Base-by-base conservation (phyloP, 495 filamentous ascomycete genomes). In the Neurospora sp. region DNA sequence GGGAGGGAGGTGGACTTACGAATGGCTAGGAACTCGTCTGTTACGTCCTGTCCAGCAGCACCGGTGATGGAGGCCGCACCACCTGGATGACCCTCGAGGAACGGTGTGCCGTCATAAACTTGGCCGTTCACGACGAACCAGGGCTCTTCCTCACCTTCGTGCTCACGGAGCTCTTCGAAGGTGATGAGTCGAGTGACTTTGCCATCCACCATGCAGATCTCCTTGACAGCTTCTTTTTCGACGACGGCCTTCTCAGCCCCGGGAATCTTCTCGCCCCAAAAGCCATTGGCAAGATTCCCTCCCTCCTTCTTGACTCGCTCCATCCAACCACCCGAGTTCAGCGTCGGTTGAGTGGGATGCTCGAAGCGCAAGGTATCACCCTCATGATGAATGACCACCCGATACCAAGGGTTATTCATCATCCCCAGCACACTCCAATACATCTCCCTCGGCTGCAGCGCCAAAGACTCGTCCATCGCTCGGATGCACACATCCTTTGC, bases 321-420 rank as follows among this genome's bases (percentile, higher is more conserved):
- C 95, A 98, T 98, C 95, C 95, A 98, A 1, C 95, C 95, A 10
- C 94, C 94, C 1, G 91, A 86, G 71, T 89, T 89, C 39, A 93
- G 78, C 0, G 90, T 90, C 14, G 95, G 94, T 76, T 94, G 91
- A 1, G 93, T 97, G 1, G 95, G 95, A 76, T 98, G 95, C 75
- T 98, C 94, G 73, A 98, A 98, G 9, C 88, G 87, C 59, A 98
- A 80, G 31, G 74, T 78, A 41, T 89, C 85, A 0, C 83, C 87
- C 74, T 97, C 92, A 72, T 91, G 90, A 53, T 87, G 89, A 72
- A 98, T 93, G 6, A 89, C 87, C 7, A 98, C 86, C 18, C 95
- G 86, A 80, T 91, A 98, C 95, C 95, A 98, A 8, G 94, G 91
- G 77, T 97, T 98, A 79, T 98, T 97, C 95, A 98, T 98, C 95